These are phyloP conservation scores for Pseudogymnoascus sp. DNA, from an alignment of 2,329 filamentous ascomycete species.

Conservation along the genomic window DNA sequence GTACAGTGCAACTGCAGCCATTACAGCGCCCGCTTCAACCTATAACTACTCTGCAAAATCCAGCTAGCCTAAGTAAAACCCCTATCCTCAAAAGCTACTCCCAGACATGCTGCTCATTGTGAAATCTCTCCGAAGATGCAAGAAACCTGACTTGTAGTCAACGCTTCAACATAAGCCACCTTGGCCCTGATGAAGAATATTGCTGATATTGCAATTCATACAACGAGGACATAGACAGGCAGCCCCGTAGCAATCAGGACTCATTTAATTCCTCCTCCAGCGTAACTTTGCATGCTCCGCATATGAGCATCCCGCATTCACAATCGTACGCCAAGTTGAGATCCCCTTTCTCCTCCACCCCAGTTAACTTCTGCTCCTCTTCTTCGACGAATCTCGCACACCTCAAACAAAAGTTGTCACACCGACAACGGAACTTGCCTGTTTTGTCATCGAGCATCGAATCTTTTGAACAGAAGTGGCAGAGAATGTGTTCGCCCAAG, in stretches of 20 bases:
- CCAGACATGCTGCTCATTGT: not conserved
- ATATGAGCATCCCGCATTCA: slow-evolving; percentile 11
- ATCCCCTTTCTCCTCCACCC: not conserved
- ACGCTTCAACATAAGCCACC: not conserved
- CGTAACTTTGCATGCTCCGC: slow-evolving; percentile 11
- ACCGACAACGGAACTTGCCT: not conserved
- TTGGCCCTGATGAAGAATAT: not conserved
- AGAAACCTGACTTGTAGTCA: not conserved
- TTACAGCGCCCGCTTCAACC: not conserved
- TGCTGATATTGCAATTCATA: not conserved
- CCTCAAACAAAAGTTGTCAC: not conserved
- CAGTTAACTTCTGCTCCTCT: not conserved
- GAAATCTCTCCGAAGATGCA: not conserved
- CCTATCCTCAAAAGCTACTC: not conserved
- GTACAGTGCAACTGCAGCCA: not conserved
- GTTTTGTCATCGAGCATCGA: not conserved
- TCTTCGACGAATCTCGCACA: not conserved
- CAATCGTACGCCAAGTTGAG: slow-evolving; percentile 13
- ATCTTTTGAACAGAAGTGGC: not conserved
- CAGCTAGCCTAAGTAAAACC: not conserved
- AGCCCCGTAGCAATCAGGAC: not conserved
- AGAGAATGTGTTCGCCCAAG: not conserved
- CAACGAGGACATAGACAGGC: not conserved
- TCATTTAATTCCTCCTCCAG: not conserved
- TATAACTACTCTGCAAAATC: not conserved